These are phyloP conservation scores for Penicillium taxi DNA, from an alignment of 495 filamentous ascomycete species.

Conservation along the genomic window DNA sequence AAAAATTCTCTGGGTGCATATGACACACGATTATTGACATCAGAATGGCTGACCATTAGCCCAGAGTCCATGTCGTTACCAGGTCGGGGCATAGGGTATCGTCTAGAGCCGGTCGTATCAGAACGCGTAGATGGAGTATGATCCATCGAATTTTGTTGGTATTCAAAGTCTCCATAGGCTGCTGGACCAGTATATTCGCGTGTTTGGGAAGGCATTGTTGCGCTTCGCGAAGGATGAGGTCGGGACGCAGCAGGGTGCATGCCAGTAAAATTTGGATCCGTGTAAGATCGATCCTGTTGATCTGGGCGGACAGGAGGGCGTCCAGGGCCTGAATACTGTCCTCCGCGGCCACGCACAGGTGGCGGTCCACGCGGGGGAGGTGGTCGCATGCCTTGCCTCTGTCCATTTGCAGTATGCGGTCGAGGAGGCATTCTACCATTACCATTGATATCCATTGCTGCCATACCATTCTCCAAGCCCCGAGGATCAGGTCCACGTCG, in stretches of 20 bases:
- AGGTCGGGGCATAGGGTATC: slow-evolving; percentile 9
- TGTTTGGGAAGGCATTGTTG: slow-evolving; percentile 36
- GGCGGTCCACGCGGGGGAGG: slow-evolving; percentile 22
- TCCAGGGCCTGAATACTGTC: slow-evolving; percentile 17
- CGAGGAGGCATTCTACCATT: slow-evolving; percentile 32
- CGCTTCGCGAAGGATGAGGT: slow-evolving; percentile 27
- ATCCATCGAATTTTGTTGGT: slow-evolving; percentile 8
- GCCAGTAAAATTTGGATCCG: slow-evolving; percentile 22
- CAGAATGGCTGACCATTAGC: slow-evolving; percentile 12
- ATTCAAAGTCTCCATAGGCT: slow-evolving; percentile 27
- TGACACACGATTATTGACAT: slow-evolving; percentile 18
- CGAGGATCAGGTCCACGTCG: slow-evolving; percentile 18
- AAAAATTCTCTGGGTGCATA: slow-evolving; percentile 29
- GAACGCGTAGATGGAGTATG: slow-evolving; percentile 17
- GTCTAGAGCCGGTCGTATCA: slow-evolving; percentile 20
- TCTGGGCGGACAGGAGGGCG: slow-evolving; percentile 19
- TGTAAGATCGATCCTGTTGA: slow-evolving; percentile 22
- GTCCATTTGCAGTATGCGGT: slow-evolving; percentile 33
- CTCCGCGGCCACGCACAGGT: slow-evolving; percentile 15
- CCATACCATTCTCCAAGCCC: slow-evolving; percentile 48
- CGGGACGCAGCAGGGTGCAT: no score
- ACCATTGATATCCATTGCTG: slow-evolving; percentile 48
- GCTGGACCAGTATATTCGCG: slow-evolving; percentile 19
- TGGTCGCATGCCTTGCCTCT: slow-evolving; percentile 25
- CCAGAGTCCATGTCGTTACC: slow-evolving; percentile 13